Base-by-base conservation (phyloP, 176 grass and related monocot genomes). In the Phoenix roebelenii region DNA sequence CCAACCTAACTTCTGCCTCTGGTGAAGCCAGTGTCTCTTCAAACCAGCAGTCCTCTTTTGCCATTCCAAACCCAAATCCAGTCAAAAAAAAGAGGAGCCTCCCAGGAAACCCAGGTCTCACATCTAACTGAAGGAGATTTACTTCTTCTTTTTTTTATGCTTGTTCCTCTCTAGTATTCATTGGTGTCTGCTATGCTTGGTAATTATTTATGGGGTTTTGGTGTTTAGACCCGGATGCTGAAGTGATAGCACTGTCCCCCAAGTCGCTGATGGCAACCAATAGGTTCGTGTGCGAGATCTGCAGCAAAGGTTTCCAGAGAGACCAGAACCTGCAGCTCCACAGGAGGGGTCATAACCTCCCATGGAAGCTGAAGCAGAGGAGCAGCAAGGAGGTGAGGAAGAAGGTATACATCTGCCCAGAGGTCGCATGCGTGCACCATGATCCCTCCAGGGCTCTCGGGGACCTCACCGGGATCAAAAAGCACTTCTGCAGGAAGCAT, bases 401-500 rank as follows among this genome's bases (percentile, higher is more conserved):
- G 67, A 70, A 70, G 67, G 67, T 59, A 3, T 70, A 70, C 67
- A 18, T 70, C 18, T 70, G 67, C 35, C 67, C 67, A 9, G 67
- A 70, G 20, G 67, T 23, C 29, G 25, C 67, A 3, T 70, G 67
- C 4, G 67, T 70, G 55, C 67, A 70, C 67, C 67, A 70, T 49
- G 54, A 70, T 29, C 67, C 67, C 39, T 58, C 55, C 15, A 49
- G 67, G 20, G 67, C 67, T 6, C 67, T 70, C 35, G 67, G 67
- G 23, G 67, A 70, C 54, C 67, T 70, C 67, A 70, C 67, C 2
- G 67, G 67, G 19, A 58, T 70, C 55, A 70, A 70, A 35, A 70
- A 70, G 55, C 67, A 70, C 55, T 70, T 70, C 67, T 70, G 20
- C 19, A 22, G 67, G 32, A 70, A 70, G 67, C 67, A 70, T 22